These are phyloP conservation scores for Glebionis coronaria DNA, from an alignment of 129 eudicot genomes.

Conservation along the genomic window DNA sequence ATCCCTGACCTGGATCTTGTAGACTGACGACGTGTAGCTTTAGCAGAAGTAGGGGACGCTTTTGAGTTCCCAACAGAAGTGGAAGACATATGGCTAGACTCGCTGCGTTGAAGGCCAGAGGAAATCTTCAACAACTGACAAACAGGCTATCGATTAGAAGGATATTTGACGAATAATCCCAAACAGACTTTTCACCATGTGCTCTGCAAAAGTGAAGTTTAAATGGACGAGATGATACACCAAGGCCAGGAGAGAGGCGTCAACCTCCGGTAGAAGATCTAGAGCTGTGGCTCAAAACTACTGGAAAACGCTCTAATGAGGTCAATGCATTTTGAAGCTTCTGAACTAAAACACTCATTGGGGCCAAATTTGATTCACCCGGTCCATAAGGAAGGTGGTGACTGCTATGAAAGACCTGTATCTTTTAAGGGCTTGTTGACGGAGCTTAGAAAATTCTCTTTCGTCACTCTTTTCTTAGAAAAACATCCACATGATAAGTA, in stretches of 20 bases:
- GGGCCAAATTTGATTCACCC: conserved; percentile 40
- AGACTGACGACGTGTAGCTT: conserved; percentile 53
- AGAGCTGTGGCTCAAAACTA: conserved; percentile 60
- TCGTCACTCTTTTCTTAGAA: conserved; percentile 54
- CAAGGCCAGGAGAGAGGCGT: conserved; percentile 66
- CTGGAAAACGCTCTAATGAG: conserved; percentile 77
- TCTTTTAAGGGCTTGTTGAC: conserved; percentile 65
- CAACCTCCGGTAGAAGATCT: conserved; percentile 53
- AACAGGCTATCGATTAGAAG: conserved; percentile 84
- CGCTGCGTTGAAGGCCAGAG: too few species aligned
- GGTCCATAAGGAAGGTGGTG: conserved; percentile 43
- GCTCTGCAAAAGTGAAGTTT: conserved; percentile 77
- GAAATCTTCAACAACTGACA: conserved; percentile 79
- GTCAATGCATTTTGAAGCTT: conserved; percentile 85
- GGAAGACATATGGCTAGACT: too few species aligned
- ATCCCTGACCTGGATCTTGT: conserved; percentile 63
- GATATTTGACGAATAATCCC: conserved; percentile 83
- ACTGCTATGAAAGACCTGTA: conserved; percentile 55
- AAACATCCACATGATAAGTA: conserved; percentile 69
- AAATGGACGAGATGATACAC: conserved; percentile 65
- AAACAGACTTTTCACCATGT: conserved; percentile 72
- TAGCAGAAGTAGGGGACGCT: conserved; percentile 43
- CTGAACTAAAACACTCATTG: conserved; percentile 70
- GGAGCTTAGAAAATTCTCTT: conserved; percentile 48
- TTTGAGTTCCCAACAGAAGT: conserved; percentile 54